Evolutionary conservation across 2,329 filamentous ascomycete genomes (phyloP), one percentile per base, ranked within the genome.

Genomic region (Trichoderma sp.): DNA sequence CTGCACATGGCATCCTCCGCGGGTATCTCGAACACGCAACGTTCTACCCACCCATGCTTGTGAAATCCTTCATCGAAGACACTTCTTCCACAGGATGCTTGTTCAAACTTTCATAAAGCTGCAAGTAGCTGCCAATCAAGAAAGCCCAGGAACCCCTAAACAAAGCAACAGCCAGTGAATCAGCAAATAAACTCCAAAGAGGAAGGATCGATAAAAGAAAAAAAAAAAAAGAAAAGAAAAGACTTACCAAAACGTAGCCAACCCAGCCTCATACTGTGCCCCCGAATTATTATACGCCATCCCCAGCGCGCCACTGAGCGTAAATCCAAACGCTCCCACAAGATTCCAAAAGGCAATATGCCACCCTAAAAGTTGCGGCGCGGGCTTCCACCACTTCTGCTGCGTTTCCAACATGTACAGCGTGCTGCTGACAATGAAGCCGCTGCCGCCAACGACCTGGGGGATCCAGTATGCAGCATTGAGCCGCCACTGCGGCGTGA

Each of bases 401-500:
- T 91, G 89, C 3, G 88, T 90, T 76, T 91, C 89, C 8, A 91
- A 74, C 84, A 90, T 90, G 77, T 90, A 91, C 1, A 91, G 77
- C 3, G 80, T 73, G 26, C 84, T 81, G 7, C 82, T 89, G 28
- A 89, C 73, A 69, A 90, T 84, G 77, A 91, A 91, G 5, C 88
- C 87, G 0, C 76, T 75, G 1, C 89, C 89, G 4, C 89, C 89
- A 2, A 91, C 78, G 7, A 91, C 85, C 74, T 91, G 86, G 0
- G 87, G 84, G 0, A 83, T 70, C 76, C 88, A 91, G 77, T 85
- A 91, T 5, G 87, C 81, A 4, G 87, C 86, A 69, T 89, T 84
- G 32, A 84, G 74, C 2, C 76, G 10, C 75, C 64, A 51, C 82
- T 83, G 72, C 89, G 77, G 13, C 81, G 77, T 70, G 85, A 76